Percentiles rank a stretch among this genome's conserved stretches.
These are phyloP conservation scores for Fistulinella staudtii DNA, from an alignment of 1,284 basidiomycete species.

Conservation along the genomic window DNA sequence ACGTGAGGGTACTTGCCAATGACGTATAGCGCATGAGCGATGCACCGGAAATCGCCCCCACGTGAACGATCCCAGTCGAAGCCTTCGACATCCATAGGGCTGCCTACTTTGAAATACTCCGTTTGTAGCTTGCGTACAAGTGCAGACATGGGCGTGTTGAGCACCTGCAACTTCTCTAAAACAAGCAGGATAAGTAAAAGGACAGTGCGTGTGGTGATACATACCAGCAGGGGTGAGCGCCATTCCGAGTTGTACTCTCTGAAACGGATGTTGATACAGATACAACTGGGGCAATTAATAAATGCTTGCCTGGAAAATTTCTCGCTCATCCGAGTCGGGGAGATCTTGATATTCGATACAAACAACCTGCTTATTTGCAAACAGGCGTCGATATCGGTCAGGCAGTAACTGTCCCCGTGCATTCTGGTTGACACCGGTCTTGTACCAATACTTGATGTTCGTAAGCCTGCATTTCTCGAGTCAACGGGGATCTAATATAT, in stretches of 20 bases:
- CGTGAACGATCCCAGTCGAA: conserved; percentile 60
- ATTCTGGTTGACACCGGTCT: conserved; percentile 14
- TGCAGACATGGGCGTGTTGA: conserved; percentile 46
- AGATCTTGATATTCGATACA: conserved; percentile 71
- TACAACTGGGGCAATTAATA: neutral
- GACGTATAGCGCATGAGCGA: conserved; percentile 50
- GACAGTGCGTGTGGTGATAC: neutral
- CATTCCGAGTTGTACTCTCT: conserved; percentile 76
- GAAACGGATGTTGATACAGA: neutral
- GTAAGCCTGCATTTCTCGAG: conserved; percentile 22
- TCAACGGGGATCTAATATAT: neutral
- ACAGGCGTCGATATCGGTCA: conserved; percentile 47
- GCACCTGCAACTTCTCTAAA: conserved; percentile 63
- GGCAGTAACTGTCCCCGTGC: conserved; percentile 40
- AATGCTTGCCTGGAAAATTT: conserved; percentile 65
- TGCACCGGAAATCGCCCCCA: conserved; percentile 60
- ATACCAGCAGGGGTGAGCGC: conserved; percentile 66
- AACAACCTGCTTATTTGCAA: conserved; percentile 64
- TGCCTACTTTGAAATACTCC: conserved; percentile 41
- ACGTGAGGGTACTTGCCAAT: conserved; percentile 42
- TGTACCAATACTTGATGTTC: conserved; percentile 54
- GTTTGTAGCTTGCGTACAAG: conserved; percentile 52
- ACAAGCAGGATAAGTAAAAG: neutral
- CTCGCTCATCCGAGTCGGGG: conserved; percentile 55
- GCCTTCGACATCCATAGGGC: conserved; percentile 35